Conservation (phyloP, 495 filamentous ascomycete genomes). For the Tuber umbilicatum region DNA sequence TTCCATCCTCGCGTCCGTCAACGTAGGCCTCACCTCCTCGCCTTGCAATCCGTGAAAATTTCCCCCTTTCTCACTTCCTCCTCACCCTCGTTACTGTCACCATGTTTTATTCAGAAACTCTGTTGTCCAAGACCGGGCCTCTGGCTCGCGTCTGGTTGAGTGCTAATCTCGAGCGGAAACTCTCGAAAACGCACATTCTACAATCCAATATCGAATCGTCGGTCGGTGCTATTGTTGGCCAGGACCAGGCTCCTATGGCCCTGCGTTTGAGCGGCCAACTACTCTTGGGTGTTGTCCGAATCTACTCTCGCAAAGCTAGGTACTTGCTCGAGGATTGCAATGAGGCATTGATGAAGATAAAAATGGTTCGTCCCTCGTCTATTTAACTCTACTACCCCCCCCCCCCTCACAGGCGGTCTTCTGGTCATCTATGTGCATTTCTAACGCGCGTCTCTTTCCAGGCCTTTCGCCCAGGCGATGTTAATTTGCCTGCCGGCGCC, state of each 20-base stretch:
- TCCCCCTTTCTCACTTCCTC: neutral
- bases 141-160: constrained; percentile 97
- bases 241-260: constrained; percentile 90
- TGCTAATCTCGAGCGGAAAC: constrained; percentile 93
- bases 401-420: neutral
- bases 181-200: constrained; percentile 88
- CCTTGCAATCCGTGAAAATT: neutral
- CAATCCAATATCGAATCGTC: constrained; percentile 88
- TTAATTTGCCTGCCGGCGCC: constrained; percentile 64
- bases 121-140: constrained; percentile 93
- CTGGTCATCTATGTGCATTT: constrained; percentile 12
- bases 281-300: constrained; percentile 88
- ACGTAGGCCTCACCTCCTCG: neutral
- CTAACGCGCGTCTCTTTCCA: constrained; percentile 45
- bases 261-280: constrained; percentile 89
- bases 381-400: neutral
- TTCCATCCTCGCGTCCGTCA: neutral
- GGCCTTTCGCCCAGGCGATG: constrained; percentile 74
- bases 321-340: constrained; percentile 96
- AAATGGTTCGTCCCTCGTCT: constrained; percentile 63
- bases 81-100: constrained; percentile 20
- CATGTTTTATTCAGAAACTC: constrained; percentile 98
- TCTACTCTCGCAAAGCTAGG: constrained; percentile 92
- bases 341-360: constrained; percentile 93
- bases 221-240: constrained; percentile 86